These are phyloP conservation scores for Citrus unshiu DNA, from an alignment of 345 rosid species.

Conservation along the genomic window DNA sequence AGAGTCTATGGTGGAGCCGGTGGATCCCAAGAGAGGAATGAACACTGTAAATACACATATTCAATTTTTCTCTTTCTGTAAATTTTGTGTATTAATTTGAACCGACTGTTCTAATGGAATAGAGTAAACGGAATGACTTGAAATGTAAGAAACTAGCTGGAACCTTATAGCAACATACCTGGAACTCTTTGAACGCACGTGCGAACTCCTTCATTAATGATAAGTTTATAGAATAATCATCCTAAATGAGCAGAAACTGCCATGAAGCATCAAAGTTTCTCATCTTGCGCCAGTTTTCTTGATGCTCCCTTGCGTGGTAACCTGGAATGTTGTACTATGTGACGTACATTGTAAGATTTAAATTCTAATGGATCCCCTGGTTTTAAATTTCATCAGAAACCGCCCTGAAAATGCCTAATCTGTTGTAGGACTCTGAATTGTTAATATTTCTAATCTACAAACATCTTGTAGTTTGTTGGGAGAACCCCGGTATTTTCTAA, in stretches of 20 bases:
- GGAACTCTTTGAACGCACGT: slow-evolving; percentile 28
- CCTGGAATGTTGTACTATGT: too few species aligned
- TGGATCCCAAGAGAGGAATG: slow-evolving; percentile 94
- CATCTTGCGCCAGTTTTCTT: neutral
- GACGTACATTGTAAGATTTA: neutral
- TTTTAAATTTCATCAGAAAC: neutral
- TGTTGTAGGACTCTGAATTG: neutral
- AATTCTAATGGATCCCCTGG: neutral
- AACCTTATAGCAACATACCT: slow-evolving; percentile 18
- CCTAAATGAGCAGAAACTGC: slow-evolving; percentile 16
- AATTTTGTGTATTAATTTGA: slow-evolving; percentile 21
- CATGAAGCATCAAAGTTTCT: slow-evolving; percentile 15
- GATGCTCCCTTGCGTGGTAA: too few species aligned
- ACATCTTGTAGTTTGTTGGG: neutral
- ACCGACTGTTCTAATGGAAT: slow-evolving; percentile 7
- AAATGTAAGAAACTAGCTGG: slow-evolving; percentile 27
- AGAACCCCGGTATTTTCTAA: neutral
- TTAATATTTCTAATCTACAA: neutral
- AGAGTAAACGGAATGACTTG: slow-evolving; percentile 2
- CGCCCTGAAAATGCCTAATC: neutral
- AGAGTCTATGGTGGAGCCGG: slow-evolving; percentile 94
- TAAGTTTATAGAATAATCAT: neutral
- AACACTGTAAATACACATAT: slow-evolving; percentile 27
- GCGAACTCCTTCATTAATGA: slow-evolving; percentile 6
- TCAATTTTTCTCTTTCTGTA: slow-evolving; percentile 9